Base-by-base conservation (phyloP, 805 yeast species). In the Saccharomycopsis vini region DNA sequence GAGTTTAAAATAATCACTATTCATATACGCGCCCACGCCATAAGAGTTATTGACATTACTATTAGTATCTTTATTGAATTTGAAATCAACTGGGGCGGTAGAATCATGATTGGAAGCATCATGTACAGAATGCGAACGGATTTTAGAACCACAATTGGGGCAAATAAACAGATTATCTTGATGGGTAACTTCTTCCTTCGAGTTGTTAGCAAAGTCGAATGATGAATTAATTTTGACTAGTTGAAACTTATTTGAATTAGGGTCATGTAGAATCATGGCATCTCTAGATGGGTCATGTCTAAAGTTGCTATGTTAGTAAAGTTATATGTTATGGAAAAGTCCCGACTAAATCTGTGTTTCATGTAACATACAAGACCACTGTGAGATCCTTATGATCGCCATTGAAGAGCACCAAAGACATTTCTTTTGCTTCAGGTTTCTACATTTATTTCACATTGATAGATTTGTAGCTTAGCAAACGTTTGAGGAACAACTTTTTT, bases 251-350 rank as follows among this genome's bases (percentile, higher is more conserved):
- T 49, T 49, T 13, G 39, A 36, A 2, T 26, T 16, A 6, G 46
- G 16, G 36, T 49, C 50, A 28, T 49, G 52, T 9, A 49, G 31
- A 16, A 49, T 43, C 38, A 49, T 36, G 13, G 47, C 46, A 26
- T 46, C 42, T 12, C 48, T 26, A 12, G 43, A 36, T 6, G 52
- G 52, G 33, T 49, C 52, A 36, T 47, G 51, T 31, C 50, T 46
- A 13, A 19, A 18, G 9, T 20, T 31, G 20, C 18, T 15, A 23
- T 9, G 39, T 45, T 37, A 38, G 33, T 36, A 23, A 35, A 36
- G n/a, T n/a, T n/a, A n/a, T 29, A 35, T 19, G 36, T 12, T 21
- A n/a, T n/a, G 36, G 18, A n/a, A n/a, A 20, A 42, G 12, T 19
- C 10, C 6, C 13, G 5, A 24, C 12, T 29, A 9, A n/a, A 6